A percentile compares a stretch with the other conserved stretches of the same genome.
Conservation (phyloP, 2,329 filamentous ascomycete species). For the Ploettnerulaceae sp. region DNA sequence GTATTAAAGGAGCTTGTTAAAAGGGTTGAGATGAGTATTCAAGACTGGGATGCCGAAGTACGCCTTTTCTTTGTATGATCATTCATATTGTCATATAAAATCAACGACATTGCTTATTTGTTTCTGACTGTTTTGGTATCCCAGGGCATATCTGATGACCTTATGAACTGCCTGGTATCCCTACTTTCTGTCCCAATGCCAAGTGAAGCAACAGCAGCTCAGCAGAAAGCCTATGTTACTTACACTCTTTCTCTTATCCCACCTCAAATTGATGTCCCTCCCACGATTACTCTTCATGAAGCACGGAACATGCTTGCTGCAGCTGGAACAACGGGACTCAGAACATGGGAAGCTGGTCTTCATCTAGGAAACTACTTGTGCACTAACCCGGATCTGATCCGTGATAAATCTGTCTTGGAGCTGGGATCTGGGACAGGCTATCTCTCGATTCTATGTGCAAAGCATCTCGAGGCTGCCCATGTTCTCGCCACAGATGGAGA, state of each 20-base stretch:
- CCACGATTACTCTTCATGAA: conserved; percentile 60
- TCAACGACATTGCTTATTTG: conserved; percentile 4
- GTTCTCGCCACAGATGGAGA: conserved; percentile 71
- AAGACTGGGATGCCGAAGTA: conserved; percentile 85
- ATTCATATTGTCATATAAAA: background rate
- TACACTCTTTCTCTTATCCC: conserved; percentile 44
- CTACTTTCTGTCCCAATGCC: conserved; percentile 60
- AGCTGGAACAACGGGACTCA: conserved; percentile 67
- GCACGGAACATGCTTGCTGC: conserved; percentile 64
- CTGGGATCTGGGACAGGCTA: conserved; percentile 75
- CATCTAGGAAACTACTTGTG: conserved; percentile 68
- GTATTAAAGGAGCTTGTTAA: conserved; percentile 69
- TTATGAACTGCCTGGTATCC: conserved; percentile 64
- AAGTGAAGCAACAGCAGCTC: conserved; percentile 60
- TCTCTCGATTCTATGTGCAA: conserved; percentile 68
- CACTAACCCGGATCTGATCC: conserved; percentile 36
- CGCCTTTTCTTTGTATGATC: conserved; percentile 35
- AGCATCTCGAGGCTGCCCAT: conserved; percentile 53
- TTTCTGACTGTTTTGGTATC: conserved; percentile 24
- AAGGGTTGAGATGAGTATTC: conserved; percentile 67
- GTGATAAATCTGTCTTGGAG: conserved; percentile 59
- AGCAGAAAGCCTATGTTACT: conserved; percentile 70
- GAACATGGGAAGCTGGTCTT: conserved; percentile 78
- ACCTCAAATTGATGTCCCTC: conserved; percentile 2
- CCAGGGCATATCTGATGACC: conserved; percentile 78